Percentiles rank a stretch among this genome's conserved stretches.
phyloP scores from a whole-genome alignment of 306 rosid genomes.

The Vigna angularis region DNA sequence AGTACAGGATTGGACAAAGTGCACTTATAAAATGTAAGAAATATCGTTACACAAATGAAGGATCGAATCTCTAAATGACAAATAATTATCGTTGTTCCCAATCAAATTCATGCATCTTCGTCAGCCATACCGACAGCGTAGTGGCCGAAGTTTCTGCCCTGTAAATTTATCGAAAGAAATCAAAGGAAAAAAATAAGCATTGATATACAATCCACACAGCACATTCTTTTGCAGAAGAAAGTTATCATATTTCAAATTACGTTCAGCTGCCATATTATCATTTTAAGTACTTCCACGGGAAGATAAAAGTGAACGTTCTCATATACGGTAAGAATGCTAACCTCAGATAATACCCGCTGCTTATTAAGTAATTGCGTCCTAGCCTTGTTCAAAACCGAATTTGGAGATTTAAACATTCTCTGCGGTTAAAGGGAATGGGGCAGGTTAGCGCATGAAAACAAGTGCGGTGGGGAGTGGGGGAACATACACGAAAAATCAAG shows the following conservation, averaged over 20 bases:
- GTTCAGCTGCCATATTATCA: neutral
- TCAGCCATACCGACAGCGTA: conserved; percentile 65
- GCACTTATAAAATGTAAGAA: neutral
- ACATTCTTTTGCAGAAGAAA: neutral
- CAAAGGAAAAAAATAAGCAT: neutral
- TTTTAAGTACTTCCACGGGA: neutral
- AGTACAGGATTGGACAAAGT: neutral
- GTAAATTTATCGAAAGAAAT: conserved; percentile 34
- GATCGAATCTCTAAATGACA: neutral
- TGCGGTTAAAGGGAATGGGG: conserved; percentile 43
- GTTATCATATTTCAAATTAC: neutral
- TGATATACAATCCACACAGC: neutral
- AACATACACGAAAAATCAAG: neutral
- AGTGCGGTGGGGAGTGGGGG: neutral
- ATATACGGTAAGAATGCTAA: conserved; percentile 43
- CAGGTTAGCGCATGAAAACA: conserved; percentile 7
- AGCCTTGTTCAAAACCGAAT: conserved; percentile 82
- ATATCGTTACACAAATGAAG: neutral
- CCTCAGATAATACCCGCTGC: conserved; percentile 84
- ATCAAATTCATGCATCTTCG: conserved; percentile 49
- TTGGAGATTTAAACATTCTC: conserved; percentile 90
- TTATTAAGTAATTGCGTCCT: conserved; percentile 85
- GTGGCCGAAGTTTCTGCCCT: conserved; percentile 85
- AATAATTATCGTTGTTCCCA: neutral
- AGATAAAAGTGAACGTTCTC: neutral